Percentiles rank a stretch among this genome's conserved stretches.
These are phyloP conservation scores for Dacryopinax primogenitus DNA, from an alignment of 768 basidiomycete species.

Conservation along the genomic window DNA sequence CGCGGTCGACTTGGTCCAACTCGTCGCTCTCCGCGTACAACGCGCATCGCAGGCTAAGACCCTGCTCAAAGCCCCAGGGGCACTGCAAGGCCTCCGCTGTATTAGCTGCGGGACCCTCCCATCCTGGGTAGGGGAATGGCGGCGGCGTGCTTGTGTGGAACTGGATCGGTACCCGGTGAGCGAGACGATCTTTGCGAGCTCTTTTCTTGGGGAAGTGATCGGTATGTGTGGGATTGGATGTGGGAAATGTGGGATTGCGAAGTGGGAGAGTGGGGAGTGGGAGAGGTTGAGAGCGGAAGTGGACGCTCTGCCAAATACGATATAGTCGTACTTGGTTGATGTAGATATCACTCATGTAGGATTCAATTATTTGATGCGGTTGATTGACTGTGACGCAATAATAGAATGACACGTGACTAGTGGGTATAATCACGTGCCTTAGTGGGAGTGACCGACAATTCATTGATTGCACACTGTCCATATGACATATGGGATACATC, in stretches of 20 bases:
- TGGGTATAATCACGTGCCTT: too few relatives aligned
- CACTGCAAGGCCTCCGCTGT: neutral
- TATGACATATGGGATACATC: too few relatives aligned
- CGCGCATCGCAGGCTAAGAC: neutral
- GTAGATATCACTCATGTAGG: too few relatives aligned
- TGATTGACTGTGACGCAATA: too few relatives aligned
- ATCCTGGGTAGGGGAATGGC: conserved; percentile 25
- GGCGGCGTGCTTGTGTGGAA: conserved; percentile 21
- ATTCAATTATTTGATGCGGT: too few relatives aligned
- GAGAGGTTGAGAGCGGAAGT: neutral
- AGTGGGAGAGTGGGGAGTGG: neutral
- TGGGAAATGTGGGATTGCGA: neutral
- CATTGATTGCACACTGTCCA: too few relatives aligned
- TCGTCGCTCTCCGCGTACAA: neutral
- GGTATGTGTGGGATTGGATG: neutral
- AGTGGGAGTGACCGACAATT: too few relatives aligned
- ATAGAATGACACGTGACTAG: too few relatives aligned
- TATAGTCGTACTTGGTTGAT: too few relatives aligned
- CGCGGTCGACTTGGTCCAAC: neutral
- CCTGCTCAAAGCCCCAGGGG: neutral
- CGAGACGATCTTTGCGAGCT: conserved; percentile 2
- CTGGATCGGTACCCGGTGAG: neutral
- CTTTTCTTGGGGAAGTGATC: neutral
- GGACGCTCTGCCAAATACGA: neutral
- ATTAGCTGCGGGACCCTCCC: conserved; percentile 27